A percentile compares a stretch with the other conserved stretches of the same genome.
Evolutionary conservation across 2,329 filamentous ascomycete species (phyloP).

Genomic region (Penicillium hordei): DNA sequence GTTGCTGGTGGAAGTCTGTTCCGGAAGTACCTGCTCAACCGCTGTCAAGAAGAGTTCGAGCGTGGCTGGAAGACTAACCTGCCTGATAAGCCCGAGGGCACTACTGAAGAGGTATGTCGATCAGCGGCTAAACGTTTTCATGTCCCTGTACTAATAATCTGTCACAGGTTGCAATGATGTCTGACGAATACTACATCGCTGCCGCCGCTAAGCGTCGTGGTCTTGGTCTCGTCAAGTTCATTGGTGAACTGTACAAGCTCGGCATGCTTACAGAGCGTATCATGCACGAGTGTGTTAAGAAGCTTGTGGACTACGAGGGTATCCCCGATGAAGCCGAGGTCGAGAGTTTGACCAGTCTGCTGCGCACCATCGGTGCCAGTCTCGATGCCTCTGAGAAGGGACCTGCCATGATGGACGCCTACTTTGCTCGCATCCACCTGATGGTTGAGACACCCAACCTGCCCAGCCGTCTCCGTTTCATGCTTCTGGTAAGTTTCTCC

Average conservation of each 20-base stretch:
- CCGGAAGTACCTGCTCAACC: constrained; percentile 97
- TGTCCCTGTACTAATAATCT: not conserved
- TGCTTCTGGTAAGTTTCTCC: constrained; percentile 68
- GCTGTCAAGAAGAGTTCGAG: constrained; percentile 98
- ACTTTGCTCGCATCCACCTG: constrained; percentile 83
- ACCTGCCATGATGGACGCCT: constrained; percentile 81
- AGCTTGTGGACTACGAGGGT: constrained; percentile 92
- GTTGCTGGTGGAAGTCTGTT: constrained; percentile 92
- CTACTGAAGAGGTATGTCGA: constrained; percentile 56
- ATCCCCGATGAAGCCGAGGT: constrained; percentile 93
- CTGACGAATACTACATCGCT: constrained; percentile 93
- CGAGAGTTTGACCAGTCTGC: constrained; percentile 89
- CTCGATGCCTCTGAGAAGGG: constrained; percentile 83
- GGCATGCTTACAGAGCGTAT: constrained; percentile 98
- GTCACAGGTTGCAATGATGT: constrained; percentile 67
- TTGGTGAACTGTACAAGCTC: constrained; percentile 98
- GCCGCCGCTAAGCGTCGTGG: constrained; percentile 94
- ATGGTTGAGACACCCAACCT: constrained; percentile 80
- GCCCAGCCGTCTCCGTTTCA: constrained; percentile 86
- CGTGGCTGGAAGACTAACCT: constrained; percentile 93
- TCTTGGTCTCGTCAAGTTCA: constrained; percentile 97
- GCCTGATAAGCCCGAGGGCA: constrained; percentile 72
- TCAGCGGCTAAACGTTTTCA: not conserved
- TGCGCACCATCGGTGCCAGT: constrained; percentile 86
- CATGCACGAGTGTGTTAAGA: constrained; percentile 99